Conservation (phyloP, 2,329 filamentous ascomycete genomes). For the Trichoderma brevicompactum region DNA sequence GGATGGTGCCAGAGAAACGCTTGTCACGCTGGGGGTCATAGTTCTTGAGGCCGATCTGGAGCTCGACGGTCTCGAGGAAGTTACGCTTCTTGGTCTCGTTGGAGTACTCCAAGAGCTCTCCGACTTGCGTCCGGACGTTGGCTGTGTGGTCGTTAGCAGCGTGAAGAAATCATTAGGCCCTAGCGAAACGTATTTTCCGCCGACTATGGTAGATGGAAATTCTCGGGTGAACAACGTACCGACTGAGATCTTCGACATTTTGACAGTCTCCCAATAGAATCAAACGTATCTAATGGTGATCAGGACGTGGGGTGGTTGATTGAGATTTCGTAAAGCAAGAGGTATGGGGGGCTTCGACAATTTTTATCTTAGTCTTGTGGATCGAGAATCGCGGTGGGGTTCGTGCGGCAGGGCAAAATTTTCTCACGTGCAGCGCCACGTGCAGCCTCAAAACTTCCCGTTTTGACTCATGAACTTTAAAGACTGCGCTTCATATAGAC, state of each 20-base stretch:
- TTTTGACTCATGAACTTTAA: constrained; percentile 9
- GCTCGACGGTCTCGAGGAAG: constrained; percentile 94
- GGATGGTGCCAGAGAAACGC: constrained; percentile 99
- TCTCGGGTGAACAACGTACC: constrained; percentile 45
- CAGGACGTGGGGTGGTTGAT: constrained; percentile 42
- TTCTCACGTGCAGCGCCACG: constrained; percentile 42
- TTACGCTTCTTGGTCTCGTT: constrained; percentile 94
- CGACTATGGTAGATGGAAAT: neutral
- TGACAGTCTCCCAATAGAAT: constrained; percentile 87
- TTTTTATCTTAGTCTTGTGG: constrained; percentile 39
- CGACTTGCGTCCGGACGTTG: constrained; percentile 94
- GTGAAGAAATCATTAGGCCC: neutral
- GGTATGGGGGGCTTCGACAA: constrained; percentile 28
- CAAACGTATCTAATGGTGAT: constrained; percentile 71
- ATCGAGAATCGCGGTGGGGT: constrained; percentile 36
- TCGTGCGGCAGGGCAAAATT: constrained; percentile 43
- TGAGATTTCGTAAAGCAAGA: constrained; percentile 21
- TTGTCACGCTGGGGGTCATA: constrained; percentile 99
- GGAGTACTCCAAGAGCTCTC: constrained; percentile 94
- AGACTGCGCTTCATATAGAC: neutral
- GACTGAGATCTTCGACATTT: constrained; percentile 86
- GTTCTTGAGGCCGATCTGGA: constrained; percentile 95
- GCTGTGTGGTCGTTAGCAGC: constrained; percentile 52
- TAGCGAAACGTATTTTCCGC: neutral
- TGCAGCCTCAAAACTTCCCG: constrained; percentile 32